Evolutionary conservation across 2,329 filamentous ascomycete species (phyloP).

Genomic region (Aspergillus pseudotamarii): DNA sequence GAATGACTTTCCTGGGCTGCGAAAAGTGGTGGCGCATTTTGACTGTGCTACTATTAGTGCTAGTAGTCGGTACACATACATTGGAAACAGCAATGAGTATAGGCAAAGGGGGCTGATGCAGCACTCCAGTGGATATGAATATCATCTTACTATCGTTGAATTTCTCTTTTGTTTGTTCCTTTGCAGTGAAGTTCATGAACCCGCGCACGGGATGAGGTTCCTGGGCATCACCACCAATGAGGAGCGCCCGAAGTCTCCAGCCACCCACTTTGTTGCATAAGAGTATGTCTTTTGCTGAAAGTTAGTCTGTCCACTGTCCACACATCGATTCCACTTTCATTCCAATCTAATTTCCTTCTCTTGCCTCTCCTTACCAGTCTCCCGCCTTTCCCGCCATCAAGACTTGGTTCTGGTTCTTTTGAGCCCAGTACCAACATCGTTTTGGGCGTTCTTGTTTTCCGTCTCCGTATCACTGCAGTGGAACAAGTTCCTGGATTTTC

Average conservation of each 20-base stretch:
- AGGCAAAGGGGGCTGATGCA: not conserved
- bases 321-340: not conserved
- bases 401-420: not conserved
- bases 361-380: not conserved
- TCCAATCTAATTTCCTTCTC: not conserved
- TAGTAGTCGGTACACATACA: not conserved
- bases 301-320: not conserved
- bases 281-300: not conserved
- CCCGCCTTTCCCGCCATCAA: not conserved
- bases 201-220: slow-evolving; percentile 9
- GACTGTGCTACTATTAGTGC: not conserved
- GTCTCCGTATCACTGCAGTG: not conserved
- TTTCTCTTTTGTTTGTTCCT: not conserved
- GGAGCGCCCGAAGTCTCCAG: slow-evolving; percentile 18
- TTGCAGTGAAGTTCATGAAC: not conserved
- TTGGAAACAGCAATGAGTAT: not conserved
- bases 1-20: slow-evolving; percentile 32
- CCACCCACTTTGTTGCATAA: slow-evolving; percentile 24
- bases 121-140: not conserved
- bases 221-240: slow-evolving; percentile 20
- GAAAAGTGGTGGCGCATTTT: slow-evolving; percentile 24
- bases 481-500: not conserved
- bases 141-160: not conserved
- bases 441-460: not conserved
- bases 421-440: not conserved